Base-by-base conservation (phyloP, 2,329 filamentous ascomycete species). In the Aspergillus thermomutatus region DNA sequence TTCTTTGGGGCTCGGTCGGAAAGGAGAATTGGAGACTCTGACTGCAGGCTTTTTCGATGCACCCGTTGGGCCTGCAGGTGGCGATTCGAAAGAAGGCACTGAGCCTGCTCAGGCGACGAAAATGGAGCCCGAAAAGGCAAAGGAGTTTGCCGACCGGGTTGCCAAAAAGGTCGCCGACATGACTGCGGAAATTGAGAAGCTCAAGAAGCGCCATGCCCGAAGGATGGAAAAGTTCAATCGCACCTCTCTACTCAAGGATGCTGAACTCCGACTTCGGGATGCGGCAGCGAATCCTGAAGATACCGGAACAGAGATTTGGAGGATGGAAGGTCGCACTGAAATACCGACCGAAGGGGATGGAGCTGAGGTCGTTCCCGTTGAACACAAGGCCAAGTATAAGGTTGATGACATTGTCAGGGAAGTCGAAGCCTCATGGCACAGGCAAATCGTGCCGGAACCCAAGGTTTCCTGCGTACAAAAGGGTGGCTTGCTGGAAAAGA, bases 11-110 rank as follows among this genome's bases (percentile, higher is more conserved):
- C 79, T 97, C 9, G 94, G 94, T 3, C 82, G 89, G 51, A 90
- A 87, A 73, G 94, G 94, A 40, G 89, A 92, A 72, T 80, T 99
- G 21, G 87, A 90, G 25, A 82, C 84, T 0, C 77, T 97, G 53
- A 97, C 94, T 0, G 87, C 90, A 37, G 92, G 90, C 4, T 90
- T 97, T 55, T 91, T 97, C 55, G 87, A 94, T 56, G 79, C 83
- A 2, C 82, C 83, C 4, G 59, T 74, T 60, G 66, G 71, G 41
- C 56, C 64, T 43, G 55, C 65, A 47, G 56, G 61, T 25, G 66
- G 64, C 21, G 72, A 75, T 19, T 53, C 64, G 41, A 63, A 71
- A 54, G 69, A 72, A 45, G 66, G 59, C 27, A 59, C 63, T 3
- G 65, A 71, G 41, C 62, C 70, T n/a, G 63, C 67, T 4, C 67